Percentiles rank a stretch among this genome's conserved stretches.
Conservation (phyloP, 306 rosid genomes). For the Cicer arietinum region DNA sequence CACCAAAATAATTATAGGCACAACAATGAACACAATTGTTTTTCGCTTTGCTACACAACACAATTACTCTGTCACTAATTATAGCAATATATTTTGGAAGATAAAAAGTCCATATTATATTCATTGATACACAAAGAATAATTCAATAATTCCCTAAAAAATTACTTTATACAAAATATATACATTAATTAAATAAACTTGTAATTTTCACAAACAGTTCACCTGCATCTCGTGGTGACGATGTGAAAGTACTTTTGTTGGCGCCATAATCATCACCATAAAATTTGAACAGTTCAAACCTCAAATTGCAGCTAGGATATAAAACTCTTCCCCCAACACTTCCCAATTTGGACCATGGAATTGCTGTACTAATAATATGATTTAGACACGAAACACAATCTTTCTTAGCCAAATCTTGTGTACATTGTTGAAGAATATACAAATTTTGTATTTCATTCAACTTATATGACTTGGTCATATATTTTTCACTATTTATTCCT, state of each 20-base stretch:
- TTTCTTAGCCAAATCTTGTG: background rate
- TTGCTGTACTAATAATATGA: background rate
- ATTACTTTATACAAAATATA: too few relatives aligned
- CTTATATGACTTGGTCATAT: background rate
- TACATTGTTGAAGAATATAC: conserved; percentile 16
- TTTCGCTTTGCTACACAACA: background rate
- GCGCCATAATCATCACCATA: background rate
- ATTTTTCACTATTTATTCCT: background rate
- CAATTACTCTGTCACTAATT: too few relatives aligned
- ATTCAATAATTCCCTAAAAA: too few relatives aligned
- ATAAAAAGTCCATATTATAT: too few relatives aligned
- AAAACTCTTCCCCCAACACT: conserved; percentile 23
- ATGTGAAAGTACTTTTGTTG: too few relatives aligned
- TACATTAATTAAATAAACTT: too few relatives aligned
- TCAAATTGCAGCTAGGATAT: conserved; percentile 34
- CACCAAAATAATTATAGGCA: background rate
- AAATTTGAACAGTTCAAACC: conserved; percentile 29
- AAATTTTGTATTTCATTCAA: conserved; percentile 1
- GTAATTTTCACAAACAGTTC: too few relatives aligned
- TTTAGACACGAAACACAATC: background rate
- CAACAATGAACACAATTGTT: background rate
- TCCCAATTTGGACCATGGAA: conserved; percentile 34
- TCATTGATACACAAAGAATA: too few relatives aligned
- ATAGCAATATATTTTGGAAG: too few relatives aligned
- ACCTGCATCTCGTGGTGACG: too few relatives aligned